Base-by-base conservation (phyloP, 768 basidiomycete genomes). In the Inosperma sp. region DNA sequence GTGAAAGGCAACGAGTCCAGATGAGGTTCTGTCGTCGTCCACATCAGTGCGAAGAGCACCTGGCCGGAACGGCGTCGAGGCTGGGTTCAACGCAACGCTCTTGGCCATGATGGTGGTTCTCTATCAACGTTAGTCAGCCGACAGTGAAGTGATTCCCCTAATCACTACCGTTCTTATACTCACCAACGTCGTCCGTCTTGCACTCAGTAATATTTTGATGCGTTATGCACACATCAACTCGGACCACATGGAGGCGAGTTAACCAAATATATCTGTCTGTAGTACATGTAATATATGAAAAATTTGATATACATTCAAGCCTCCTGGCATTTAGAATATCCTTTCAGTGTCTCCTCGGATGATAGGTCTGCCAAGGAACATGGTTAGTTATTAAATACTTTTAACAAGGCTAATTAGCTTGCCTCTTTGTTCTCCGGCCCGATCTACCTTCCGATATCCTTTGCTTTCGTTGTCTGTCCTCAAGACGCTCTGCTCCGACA, bases 51-150 rank as follows among this genome's bases (percentile, higher is more conserved):
- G 81, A 58, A 80, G 63, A 61, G 73, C 77, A 48, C 84, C 85
- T 54, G 88, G 88, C 66, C 88, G 88, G 78, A 91, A 91, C 44
- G 88, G 88, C 65, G 82, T 82, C 52, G 88, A 91, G 55, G 86
- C 76, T 56, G 88, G 87, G 68, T 90, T 89, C 60, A 90, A 72
- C 53, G 85, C 77, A 61, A 80, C 83, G 61, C 82, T 86, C 77
- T 81, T 82, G 55, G 85, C 82, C 83, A 88, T 86, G 64, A 68
- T 71, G 56, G 56, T 23, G 27, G 26, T n/a, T n/a, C n/a, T n/a
- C n/a, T n/a, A n/a, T n/a, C n/a, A 40, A 33, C 27, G 30, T 51
- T 41, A 64, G 65, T 68, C 62, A 67, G 69, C 65, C 52, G 31
- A 51, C 7, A 34, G 10, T 12, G n/a, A 26, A 51, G 21, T 40